A percentile compares a stretch with the other conserved stretches of the same genome.
phyloP scores from a whole-genome alignment of 805 yeast genomes.

The Candida nonsorbophila region DNA sequence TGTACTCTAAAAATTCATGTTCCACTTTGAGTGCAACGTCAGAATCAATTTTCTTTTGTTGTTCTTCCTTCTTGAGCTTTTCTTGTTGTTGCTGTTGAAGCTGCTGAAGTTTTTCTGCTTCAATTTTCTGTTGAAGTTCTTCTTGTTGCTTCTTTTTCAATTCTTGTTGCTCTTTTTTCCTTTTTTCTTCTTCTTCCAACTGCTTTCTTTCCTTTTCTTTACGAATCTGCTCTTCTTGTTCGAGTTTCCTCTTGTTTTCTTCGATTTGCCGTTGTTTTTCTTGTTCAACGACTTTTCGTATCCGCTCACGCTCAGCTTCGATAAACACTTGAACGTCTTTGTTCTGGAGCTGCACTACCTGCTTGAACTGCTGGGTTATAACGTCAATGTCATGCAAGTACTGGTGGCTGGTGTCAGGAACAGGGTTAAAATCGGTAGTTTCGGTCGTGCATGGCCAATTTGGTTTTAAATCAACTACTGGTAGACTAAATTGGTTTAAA shows the following conservation, averaged over 20 bases:
- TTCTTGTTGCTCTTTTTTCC: constrained; percentile 16
- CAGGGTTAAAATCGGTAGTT: no score
- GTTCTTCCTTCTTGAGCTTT: constrained; percentile 12
- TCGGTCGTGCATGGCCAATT: no score
- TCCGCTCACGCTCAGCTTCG: constrained; percentile 12
- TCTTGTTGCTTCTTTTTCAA: constrained; percentile 9
- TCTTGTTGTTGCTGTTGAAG: no score
- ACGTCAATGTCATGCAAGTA: constrained; percentile 2
- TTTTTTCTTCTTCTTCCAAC: constrained; percentile 12
- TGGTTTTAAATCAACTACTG: no score
- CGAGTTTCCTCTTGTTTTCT: constrained; percentile 4
- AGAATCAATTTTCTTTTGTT: constrained; percentile 28
- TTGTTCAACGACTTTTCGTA: constrained; percentile 11
- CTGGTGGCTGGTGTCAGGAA: no score
- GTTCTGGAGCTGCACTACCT: constrained; percentile 11
- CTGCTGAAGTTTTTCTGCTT: constrained; percentile 6
- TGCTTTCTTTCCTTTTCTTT: constrained; percentile 1
- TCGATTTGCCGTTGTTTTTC: constrained; percentile 7
- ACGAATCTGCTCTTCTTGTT: constrained; percentile 5
- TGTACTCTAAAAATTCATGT: constrained; percentile 41
- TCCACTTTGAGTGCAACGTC: constrained; percentile 39
- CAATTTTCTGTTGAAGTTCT: constrained; percentile 12
- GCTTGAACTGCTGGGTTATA: constrained; percentile 3
- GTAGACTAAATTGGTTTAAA: no score
- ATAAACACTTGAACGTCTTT: constrained; percentile 12